Evolutionary conservation across 768 basidiomycete genomes (phyloP), one percentile per base, ranked within the genome.

Genomic region (Pulveroboletus sp.): DNA sequence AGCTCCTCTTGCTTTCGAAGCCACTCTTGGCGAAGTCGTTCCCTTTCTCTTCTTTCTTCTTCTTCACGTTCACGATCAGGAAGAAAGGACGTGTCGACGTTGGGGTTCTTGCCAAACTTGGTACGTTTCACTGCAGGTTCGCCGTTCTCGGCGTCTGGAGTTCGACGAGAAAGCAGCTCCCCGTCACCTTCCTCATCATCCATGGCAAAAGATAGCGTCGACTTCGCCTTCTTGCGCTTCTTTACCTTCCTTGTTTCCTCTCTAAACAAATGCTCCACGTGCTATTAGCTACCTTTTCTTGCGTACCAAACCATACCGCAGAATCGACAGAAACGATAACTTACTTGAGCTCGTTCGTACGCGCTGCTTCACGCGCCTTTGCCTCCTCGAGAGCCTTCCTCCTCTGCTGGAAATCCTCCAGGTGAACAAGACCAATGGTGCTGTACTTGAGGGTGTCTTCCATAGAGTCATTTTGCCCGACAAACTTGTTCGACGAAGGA

Each of bases 11-110:
- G 86, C 53, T 75, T 75, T 56, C 69, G 72, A 29, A 98, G 74
- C 94, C 94, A 99, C 66, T 97, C 84, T 51, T 92, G 78, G 2
- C 97, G 77, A 34, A 99, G 75, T 42, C 87, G 79, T 65, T 99
- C 97, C 33, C 95, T 77, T 66, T 94, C 87, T 50, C 79, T 79
- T 14, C 94, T 81, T 67, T 99, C 97, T 8, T 82, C 80, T 64
- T 94, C 94, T 63, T 99, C 97, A 11, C 97, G 86, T 20, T 94
- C 93, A n/a, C 97, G 82, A 67, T 99, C 97, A 1, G 97, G 97
- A 8, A 99, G 77, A 72, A 99, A 99, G 2, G 94, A 97, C 0
- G 97, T 99, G 62, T 98, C 97, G 25, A 98, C 97, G 37, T 86
- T 76, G 1, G 97, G 97, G 58, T 98, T 97, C 75, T 99, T 98